Evolutionary conservation across 345 rosid species (phyloP).

Genomic region (Trapa incisa): DNA sequence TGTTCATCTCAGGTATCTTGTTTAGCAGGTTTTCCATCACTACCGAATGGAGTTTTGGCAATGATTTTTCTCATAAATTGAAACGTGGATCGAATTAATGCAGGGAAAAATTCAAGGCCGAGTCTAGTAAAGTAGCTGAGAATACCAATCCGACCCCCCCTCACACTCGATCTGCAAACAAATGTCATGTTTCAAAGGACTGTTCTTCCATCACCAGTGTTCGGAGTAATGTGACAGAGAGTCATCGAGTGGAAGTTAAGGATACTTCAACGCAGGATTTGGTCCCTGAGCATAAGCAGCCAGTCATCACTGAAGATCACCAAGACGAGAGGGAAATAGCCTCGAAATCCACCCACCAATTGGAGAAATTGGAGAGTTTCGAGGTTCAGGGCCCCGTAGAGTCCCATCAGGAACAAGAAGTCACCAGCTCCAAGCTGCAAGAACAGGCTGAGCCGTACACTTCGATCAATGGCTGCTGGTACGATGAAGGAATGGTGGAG

Average conservation of each 20-base stretch:
- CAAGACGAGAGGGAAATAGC: neutral
- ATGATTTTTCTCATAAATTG: neutral
- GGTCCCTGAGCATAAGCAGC: neutral
- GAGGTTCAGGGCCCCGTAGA: neutral
- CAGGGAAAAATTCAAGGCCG: conserved; percentile 8
- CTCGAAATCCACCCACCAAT: conserved; percentile 5
- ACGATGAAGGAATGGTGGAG: conserved; percentile 30
- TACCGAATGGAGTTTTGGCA: neutral
- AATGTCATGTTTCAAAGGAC: neutral
- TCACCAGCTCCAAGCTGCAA: neutral
- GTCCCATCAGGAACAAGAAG: neutral
- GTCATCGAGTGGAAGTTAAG: neutral
- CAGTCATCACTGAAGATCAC: neutral
- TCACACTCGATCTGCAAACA: neutral
- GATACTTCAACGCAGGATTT: neutral
- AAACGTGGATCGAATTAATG: neutral
- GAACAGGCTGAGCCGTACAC: conserved; percentile 6
- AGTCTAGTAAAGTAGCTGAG: neutral
- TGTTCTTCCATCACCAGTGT: neutral
- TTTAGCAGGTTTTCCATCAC: neutral
- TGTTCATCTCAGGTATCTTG: neutral
- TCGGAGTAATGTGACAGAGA: neutral
- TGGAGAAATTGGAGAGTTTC: neutral
- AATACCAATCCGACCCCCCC: neutral
- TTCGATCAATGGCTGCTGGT: conserved; percentile 21